Evolutionary conservation across 805 yeast genomes (phyloP).

Genomic region (Saccharomycopsis selenospora): DNA sequence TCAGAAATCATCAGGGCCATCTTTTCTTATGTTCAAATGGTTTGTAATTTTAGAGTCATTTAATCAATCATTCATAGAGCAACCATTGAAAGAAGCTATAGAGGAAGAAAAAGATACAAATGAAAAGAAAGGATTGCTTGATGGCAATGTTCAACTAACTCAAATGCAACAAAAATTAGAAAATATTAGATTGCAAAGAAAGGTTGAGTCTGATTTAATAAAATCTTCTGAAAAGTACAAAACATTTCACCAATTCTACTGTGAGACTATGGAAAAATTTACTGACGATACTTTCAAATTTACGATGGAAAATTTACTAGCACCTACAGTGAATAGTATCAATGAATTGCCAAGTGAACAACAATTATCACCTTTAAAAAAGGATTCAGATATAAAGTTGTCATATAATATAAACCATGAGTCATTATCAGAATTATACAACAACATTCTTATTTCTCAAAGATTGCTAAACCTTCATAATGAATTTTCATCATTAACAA

Average conservation of each 20-base stretch:
- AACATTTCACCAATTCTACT: slow-evolving; percentile 2
- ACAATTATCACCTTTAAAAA: too few species aligned
- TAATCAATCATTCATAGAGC: neutral
- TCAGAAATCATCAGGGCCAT: slow-evolving; percentile 1
- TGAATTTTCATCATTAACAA: slow-evolving; percentile 41
- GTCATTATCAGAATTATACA: slow-evolving; percentile 1
- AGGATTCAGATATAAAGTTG: too few species aligned
- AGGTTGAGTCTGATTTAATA: slow-evolving; percentile 8
- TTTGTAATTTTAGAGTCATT: slow-evolving; percentile 14
- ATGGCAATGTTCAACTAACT: neutral
- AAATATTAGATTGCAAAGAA: slow-evolving; percentile 11
- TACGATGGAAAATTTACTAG: neutral
- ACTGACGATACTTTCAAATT: slow-evolving; percentile 1
- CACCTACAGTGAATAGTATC: too few species aligned
- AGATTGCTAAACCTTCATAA: slow-evolving; percentile 38
- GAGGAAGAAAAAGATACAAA: neutral
- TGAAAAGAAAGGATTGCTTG: too few species aligned
- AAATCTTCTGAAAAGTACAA: slow-evolving; percentile 3
- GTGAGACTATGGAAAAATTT: slow-evolving; percentile 5
- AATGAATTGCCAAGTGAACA: too few species aligned
- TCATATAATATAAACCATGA: too few species aligned
- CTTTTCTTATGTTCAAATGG: slow-evolving; percentile 24
- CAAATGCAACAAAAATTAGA: neutral
- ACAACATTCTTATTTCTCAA: slow-evolving; percentile 13
- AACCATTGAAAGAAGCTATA: neutral